A percentile compares a stretch with the other conserved stretches of the same genome.
Evolutionary conservation across 179 eudicot genomes (phyloP).

Genomic region (Beta lomatogona): DNA sequence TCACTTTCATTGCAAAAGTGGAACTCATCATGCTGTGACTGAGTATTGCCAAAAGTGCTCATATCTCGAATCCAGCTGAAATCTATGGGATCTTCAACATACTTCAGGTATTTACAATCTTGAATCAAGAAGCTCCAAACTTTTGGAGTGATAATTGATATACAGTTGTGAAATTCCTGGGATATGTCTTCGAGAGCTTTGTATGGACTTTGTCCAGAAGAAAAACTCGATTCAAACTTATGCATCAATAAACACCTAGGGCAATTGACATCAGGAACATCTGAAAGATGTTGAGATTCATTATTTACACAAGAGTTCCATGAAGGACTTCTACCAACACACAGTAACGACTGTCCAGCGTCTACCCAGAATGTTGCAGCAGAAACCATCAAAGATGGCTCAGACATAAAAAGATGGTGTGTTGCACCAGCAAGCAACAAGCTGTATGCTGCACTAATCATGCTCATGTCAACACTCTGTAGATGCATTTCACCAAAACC

Average conservation of each 20-base stretch:
- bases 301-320: conserved; percentile 24
- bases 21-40: background rate
- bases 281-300: conserved; percentile 15
- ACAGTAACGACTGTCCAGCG: conserved; percentile 59
- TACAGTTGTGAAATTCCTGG: conserved; percentile 36
- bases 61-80: conserved; percentile 47
- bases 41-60: conserved; percentile 17
- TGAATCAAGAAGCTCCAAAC: conserved; percentile 50
- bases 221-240: conserved; percentile 22
- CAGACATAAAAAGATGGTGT: conserved; percentile 56
- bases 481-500: conserved; percentile 12
- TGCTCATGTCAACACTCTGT: conserved; percentile 37
- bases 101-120: conserved; percentile 34
- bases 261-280: conserved; percentile 16
- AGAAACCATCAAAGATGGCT: conserved; percentile 46
- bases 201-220: conserved; percentile 17
- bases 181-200: conserved; percentile 31
- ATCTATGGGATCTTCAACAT: conserved; percentile 48
- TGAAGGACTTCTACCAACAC: conserved; percentile 35
- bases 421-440: conserved; percentile 62
- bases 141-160: conserved; percentile 32
- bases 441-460: conserved; percentile 59
- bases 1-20: background rate
- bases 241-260: conserved; percentile 34
- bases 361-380: conserved; percentile 56